Percentiles rank a stretch among this genome's conserved stretches.
Conservation (phyloP, 345 rosid species). For the Arabis hirsuta region DNA sequence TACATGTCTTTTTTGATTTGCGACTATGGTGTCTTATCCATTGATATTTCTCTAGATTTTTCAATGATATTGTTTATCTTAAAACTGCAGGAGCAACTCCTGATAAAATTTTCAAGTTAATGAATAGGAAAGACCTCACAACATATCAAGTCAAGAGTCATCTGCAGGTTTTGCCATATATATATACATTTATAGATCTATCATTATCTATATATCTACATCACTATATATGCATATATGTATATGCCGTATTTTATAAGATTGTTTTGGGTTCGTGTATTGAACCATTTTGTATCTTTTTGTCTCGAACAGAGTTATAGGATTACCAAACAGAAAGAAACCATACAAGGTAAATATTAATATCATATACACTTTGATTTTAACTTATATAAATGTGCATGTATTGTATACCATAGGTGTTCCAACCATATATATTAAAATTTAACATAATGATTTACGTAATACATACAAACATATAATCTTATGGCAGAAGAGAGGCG, state of each 20-base stretch:
- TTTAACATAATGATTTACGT: not conserved
- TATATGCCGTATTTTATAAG: not conserved
- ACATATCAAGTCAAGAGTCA: conserved; percentile 73
- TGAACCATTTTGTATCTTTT: not conserved
- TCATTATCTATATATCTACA: no score
- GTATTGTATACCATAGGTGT: not conserved
- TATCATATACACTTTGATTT: not conserved
- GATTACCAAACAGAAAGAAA: not conserved
- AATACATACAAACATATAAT: not conserved
- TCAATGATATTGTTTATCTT: not conserved
- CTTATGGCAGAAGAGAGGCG: not conserved
- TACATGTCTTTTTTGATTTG: no score
- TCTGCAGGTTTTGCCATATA: conserved; percentile 53
- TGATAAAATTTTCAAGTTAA: conserved; percentile 57
- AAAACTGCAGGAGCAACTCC: conserved; percentile 60
- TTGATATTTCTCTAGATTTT: no score
- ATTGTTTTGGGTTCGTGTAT: not conserved
- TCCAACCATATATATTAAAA: not conserved
- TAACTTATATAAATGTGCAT: not conserved
- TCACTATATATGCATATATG: not conserved
- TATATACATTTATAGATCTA: not conserved
- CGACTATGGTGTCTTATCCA: no score
- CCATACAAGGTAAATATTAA: not conserved
- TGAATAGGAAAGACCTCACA: conserved; percentile 58
- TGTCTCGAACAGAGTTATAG: conserved; percentile 13